Conservation (phyloP, 2,329 filamentous ascomycete species). For the Colletotrichum aenigma region DNA sequence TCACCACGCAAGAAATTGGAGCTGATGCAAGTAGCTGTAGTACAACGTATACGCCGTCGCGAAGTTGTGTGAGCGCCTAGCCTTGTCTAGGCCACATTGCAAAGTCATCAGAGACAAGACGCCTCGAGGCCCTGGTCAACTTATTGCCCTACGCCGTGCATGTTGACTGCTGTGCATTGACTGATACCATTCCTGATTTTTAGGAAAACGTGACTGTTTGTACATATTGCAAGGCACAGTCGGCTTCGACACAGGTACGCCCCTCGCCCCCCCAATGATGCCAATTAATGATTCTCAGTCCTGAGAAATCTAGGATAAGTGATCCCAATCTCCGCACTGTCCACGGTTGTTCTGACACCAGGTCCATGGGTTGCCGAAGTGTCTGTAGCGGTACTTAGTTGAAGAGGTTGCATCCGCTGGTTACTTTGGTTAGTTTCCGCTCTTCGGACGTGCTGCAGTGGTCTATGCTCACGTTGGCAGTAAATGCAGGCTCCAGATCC, state of each 20-base stretch:
- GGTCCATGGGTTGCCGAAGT: not conserved
- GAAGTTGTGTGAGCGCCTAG: too few species aligned
- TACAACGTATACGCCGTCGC: too few species aligned
- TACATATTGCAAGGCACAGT: not conserved
- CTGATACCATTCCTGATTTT: not conserved
- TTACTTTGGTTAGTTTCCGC: fast-evolving
- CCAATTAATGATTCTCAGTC: fast-evolving
- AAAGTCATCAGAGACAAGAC: fast-evolving
- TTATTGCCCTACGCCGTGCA: fast-evolving
- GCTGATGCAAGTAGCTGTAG: too few species aligned
- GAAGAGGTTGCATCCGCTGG: not conserved
- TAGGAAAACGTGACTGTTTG: not conserved
- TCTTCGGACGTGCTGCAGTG: fast-evolving
- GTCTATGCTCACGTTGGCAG: not conserved
- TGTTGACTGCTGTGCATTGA: too few species aligned
- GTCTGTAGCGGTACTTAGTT: not conserved
- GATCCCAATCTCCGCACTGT: not conserved
- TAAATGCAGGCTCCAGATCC: not conserved
- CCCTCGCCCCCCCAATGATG: too few species aligned
- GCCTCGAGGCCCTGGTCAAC: not conserved
- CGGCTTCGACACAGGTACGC: not conserved
- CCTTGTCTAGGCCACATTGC: not conserved
- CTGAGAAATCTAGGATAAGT: not conserved
- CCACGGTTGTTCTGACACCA: not conserved
- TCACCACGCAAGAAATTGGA: too few species aligned